Evolutionary conservation across 306 rosid genomes (phyloP), one percentile per base, ranked within the genome.

Genomic region (Glycine soja): DNA sequence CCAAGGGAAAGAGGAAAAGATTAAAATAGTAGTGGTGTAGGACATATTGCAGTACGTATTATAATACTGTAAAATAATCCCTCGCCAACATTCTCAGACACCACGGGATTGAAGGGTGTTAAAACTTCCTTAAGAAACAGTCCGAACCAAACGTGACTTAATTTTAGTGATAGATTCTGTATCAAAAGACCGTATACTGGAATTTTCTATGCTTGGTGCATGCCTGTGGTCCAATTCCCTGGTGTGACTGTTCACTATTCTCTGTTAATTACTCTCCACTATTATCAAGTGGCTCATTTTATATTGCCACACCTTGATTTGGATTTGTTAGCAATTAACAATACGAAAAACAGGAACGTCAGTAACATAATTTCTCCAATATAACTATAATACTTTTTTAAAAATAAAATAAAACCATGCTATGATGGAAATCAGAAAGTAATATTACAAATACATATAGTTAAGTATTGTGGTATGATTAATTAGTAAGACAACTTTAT

Each of bases 51-150:
- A 47, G 30, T 24, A 24, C 30, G 68, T 30, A 47, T 32, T 64
- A 77, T 43, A 74, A 38, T 38, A 36, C 38, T 15, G 40, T 51
- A 81, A 54, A 82, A 24, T 24, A 84, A 53, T 80, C 72, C 75
- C 62, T 64, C 36, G 61, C 72, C 50, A 80, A 87, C 84, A 82
- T 88, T 87, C 86, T 81, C 32, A 72, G 81, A 74, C 52, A 86
- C 87, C 90, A 85, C 30, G 46, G 83, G 72, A 74, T 75, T 80
- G 78, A 57, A 82, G 79, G 83, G 76, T 63, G 73, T 51, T 74
- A 82, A 88, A 90, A 82, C 79, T 87, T 88, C 87, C 80, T 78
- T 48, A 80, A 58, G 86, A 78, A 70, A 85, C 80, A 81, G 87
- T 87, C 89, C 88, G 82, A 67, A 30, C 80, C 79, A 76, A 68